Percentiles rank a stretch among this genome's conserved stretches.
phyloP scores from a whole-genome alignment of 2,329 filamentous ascomycete species.

The Talaromyces islandicus region DNA sequence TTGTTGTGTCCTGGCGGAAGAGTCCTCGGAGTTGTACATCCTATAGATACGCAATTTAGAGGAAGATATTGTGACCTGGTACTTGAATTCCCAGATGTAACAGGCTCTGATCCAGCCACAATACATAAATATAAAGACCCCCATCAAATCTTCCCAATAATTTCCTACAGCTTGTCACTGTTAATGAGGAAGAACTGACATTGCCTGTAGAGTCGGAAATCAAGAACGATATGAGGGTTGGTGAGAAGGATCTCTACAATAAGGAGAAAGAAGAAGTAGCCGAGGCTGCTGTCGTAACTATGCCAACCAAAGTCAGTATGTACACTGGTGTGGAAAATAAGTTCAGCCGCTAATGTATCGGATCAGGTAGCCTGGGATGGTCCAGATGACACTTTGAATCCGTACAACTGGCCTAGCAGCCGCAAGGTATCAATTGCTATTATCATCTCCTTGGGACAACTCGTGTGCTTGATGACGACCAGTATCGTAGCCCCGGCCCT shows the following conservation, averaged over 20 bases:
- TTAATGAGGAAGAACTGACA: no score
- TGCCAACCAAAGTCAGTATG: not conserved
- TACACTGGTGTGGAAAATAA: not conserved
- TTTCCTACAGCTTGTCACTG: no score
- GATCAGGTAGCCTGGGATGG: constrained; percentile 46
- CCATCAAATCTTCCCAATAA: not conserved
- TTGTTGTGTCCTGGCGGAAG: not conserved
- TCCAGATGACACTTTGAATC: constrained; percentile 52
- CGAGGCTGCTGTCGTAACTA: not conserved
- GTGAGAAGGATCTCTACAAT: not conserved
- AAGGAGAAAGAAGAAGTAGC: not conserved
- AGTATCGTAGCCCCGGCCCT: constrained; percentile 42
- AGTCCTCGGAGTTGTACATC: not conserved
- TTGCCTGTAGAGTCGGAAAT: no score
- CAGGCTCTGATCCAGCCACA: not conserved
- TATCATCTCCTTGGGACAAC: constrained; percentile 41
- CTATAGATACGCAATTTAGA: not conserved
- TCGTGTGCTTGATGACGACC: constrained; percentile 18
- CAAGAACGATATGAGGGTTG: not conserved
- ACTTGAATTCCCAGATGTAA: not conserved
- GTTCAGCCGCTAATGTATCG: not conserved
- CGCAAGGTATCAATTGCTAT: constrained; percentile 45
- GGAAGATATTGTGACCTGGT: not conserved
- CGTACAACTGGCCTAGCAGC: constrained; percentile 51
- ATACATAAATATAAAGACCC: not conserved